Conservation (phyloP, 129 eudicot genomes). For the Scalesia atractyloides region DNA sequence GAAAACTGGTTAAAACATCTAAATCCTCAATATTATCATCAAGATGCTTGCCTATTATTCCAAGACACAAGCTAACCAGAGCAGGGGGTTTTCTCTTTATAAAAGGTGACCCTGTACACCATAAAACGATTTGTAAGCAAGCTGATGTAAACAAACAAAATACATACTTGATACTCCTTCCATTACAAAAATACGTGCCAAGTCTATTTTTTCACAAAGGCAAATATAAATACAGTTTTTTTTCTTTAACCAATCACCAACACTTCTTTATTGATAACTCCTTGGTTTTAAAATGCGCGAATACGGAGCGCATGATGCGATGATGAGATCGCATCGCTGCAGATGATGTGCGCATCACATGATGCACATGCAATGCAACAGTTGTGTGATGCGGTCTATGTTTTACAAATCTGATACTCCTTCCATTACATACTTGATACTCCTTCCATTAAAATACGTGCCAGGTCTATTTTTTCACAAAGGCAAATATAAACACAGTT, state of each 20-base stretch:
- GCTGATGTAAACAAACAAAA: not conserved
- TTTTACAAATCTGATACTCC: too few species aligned
- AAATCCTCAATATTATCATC: constrained; percentile 78
- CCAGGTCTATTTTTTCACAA: not conserved
- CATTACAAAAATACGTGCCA: not conserved
- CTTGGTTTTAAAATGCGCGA: too few species aligned
- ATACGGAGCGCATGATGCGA: too few species aligned
- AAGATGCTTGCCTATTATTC: constrained; percentile 70
- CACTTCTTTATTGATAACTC: too few species aligned
- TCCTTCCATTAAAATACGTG: not conserved
- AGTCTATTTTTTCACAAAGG: not conserved
- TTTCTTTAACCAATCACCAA: not conserved
- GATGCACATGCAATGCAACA: too few species aligned
- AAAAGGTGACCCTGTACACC: constrained; percentile 43
- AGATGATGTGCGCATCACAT: too few species aligned
- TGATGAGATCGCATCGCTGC: too few species aligned
- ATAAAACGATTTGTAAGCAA: constrained; percentile 20
- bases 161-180: not conserved
- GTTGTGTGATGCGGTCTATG: too few species aligned
- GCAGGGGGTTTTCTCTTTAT: constrained; percentile 63
- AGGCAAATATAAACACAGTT: not conserved
- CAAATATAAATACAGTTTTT: not conserved
- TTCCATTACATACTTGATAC: too few species aligned
- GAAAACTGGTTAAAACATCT: constrained; percentile 55
- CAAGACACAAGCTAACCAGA: constrained; percentile 77